Conservation (phyloP, 2,329 filamentous ascomycete species). For the Exophiala aquamarina region DNA sequence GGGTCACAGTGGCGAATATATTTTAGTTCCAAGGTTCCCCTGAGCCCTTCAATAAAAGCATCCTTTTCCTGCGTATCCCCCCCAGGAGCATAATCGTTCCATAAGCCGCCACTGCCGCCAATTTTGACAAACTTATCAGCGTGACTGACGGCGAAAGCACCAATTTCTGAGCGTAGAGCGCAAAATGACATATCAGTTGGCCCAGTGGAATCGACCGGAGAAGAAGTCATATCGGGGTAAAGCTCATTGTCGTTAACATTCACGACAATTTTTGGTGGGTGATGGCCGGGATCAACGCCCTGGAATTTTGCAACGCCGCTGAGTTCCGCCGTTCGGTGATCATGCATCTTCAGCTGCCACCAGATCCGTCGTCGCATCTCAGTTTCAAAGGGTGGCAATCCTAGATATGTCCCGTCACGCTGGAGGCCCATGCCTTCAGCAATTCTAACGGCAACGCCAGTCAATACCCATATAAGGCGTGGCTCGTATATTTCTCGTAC, state of each 20-base stretch:
- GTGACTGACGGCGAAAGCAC: constrained; percentile 9
- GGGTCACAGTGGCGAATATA: constrained; percentile 38
- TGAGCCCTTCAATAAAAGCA: constrained; percentile 29
- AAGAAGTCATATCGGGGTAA: constrained; percentile 38
- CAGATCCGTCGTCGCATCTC: constrained; percentile 67
- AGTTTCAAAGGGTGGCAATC: constrained; percentile 61
- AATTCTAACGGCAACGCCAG: constrained; percentile 62
- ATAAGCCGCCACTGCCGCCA: background rate
- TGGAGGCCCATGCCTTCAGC: constrained; percentile 69
- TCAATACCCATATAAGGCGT: constrained; percentile 61
- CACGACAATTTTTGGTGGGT: constrained; percentile 40
- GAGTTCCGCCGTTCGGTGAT: constrained; percentile 33
- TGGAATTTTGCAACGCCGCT: constrained; percentile 26
- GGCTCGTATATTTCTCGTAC: constrained; percentile 60
- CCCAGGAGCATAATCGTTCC: constrained; percentile 1
- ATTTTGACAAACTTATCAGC: constrained; percentile 1
- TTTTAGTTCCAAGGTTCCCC: constrained; percentile 33
- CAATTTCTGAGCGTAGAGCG: constrained; percentile 14
- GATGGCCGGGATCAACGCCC: constrained; percentile 26
- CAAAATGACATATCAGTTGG: constrained; percentile 21
- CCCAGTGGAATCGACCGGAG: constrained; percentile 10
- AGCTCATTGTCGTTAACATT: constrained; percentile 63
- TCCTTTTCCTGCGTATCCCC: constrained; percentile 21
- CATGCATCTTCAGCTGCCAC: constrained; percentile 55
- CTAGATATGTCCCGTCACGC: constrained; percentile 58